Evolutionary conservation across 305 asterid species (phyloP).

Genomic region (Rubia tinctorum): DNA sequence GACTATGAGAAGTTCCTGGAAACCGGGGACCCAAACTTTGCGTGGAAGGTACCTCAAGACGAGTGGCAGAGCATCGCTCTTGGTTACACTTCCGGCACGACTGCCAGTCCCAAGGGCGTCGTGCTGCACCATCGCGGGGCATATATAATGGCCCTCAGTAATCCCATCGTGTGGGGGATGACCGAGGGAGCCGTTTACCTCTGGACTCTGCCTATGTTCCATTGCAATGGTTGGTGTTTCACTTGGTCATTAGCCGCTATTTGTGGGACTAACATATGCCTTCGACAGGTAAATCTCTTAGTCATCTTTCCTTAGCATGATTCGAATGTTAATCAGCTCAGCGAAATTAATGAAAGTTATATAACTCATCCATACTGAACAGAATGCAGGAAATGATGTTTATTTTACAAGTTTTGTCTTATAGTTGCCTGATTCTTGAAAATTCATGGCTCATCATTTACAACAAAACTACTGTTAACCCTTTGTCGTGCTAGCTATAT

Average conservation of each 20-base stretch:
- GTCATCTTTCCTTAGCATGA: not conserved
- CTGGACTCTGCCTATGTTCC: constrained; percentile 97
- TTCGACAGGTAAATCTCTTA: constrained; percentile 65
- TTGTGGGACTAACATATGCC: constrained; percentile 87
- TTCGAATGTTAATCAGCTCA: too few species aligned
- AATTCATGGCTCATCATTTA: not conserved
- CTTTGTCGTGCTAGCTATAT: too few species aligned
- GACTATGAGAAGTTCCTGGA: constrained; percentile 83
- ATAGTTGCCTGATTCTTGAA: not conserved
- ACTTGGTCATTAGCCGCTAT: constrained; percentile 87
- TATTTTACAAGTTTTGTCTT: not conserved
- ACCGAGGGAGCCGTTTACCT: constrained; percentile 76
- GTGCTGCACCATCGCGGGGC: constrained; percentile 98
- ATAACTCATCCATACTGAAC: not conserved
- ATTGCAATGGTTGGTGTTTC: constrained; percentile 98
- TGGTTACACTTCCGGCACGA: constrained; percentile 94
- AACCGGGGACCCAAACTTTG: constrained; percentile 71
- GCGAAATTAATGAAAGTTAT: not conserved
- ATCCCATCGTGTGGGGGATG: constrained; percentile 68
- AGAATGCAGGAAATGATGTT: too few species aligned
- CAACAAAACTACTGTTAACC: not conserved
- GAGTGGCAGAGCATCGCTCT: constrained; percentile 98
- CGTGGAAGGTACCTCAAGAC: constrained; percentile 83
- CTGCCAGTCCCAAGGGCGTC: constrained; percentile 96
- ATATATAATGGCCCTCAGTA: constrained; percentile 78